Evolutionary conservation across 2,329 filamentous ascomycete species (phyloP), one percentile per base, ranked within the genome.

Genomic region (Zymoseptoria pseudotritici): DNA sequence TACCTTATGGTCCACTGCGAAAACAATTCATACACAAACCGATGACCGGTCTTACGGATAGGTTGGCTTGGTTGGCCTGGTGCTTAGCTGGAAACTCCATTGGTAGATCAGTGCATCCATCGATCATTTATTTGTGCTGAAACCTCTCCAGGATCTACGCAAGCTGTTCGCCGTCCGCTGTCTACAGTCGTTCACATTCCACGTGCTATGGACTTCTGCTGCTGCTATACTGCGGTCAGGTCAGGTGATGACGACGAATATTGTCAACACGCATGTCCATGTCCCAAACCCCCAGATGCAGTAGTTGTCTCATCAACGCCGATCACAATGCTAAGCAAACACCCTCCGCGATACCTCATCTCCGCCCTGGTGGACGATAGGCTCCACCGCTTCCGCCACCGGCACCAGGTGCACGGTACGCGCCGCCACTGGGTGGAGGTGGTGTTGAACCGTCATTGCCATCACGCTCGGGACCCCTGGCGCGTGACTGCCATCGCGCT

Each of bases 381-480:
- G 67, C 66, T 24, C 66, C 68, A 36, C 67, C 67, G 53, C 59
- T 61, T 22, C 62, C 67, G 61, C 50, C 58, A 53, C 63, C 64
- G 29, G 59, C 58, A 29, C 60, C 64, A 20, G 69, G 69, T 36
- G 67, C 63, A 50, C 62, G 62, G 61, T 71, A 71, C 5, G 67
- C 61, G 52, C 65, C 62, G 17, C 64, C 61, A 21, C 58, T 49
- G 13, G 56, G 56, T 31, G 58, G 58, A 19, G 62, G 58, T 51
- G 62, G 62, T 26, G 62, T 62, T 29, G 60, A 54, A 49, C 62
- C 60, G 19, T 62, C 50, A 53, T 56, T 46, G 22, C 22, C 55
- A 6, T 57, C 54, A 46, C 54, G 53, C 49, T 61, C 36, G 17
- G 36, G 36, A 17, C 36, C 36, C 2, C 36, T 11, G 13, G 36